Evolutionary conservation across 225 moss, liverwort and hornwort species (phyloP).

Genomic region (Takakia lepidozioides): DNA sequence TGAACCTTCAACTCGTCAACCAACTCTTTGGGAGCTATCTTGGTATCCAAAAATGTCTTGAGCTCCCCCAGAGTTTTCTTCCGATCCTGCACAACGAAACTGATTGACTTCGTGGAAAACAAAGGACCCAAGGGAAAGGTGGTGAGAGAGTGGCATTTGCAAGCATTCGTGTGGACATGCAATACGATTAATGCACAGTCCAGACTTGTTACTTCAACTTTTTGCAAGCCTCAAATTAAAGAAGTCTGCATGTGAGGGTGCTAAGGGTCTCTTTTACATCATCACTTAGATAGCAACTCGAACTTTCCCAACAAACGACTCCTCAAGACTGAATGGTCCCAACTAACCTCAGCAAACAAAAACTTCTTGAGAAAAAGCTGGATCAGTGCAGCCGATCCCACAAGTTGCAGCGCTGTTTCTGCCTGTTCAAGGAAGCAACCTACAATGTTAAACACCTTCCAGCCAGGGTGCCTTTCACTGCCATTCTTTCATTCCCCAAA

Average conservation of each 20-base stretch:
- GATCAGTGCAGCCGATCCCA: constrained; percentile 81
- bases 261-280: neutral
- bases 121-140: no score
- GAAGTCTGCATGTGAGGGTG: neutral
- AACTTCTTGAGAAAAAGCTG: constrained; percentile 82
- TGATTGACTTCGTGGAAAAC: no score
- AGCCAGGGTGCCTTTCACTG: no score
- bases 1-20: constrained; percentile 71
- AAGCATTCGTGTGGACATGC: no score
- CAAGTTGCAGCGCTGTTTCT: constrained; percentile 78
- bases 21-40: constrained; percentile 79
- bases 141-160: no score
- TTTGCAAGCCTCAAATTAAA: neutral
- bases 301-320: neutral
- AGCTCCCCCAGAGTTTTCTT: constrained; percentile 60
- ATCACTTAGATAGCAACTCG: no score
- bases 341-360: constrained; percentile 80
- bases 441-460: no score
- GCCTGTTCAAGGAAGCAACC: constrained; percentile 37
- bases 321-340: neutral
- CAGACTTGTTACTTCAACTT: neutral
- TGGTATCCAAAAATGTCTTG: constrained; percentile 67
- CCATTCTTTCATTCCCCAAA: no score
- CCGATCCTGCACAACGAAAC: constrained; percentile 73
- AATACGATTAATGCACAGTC: neutral